Base-by-base conservation (phyloP, 495 filamentous ascomycete genomes). In the Lasiosphaeria ovina region DNA sequence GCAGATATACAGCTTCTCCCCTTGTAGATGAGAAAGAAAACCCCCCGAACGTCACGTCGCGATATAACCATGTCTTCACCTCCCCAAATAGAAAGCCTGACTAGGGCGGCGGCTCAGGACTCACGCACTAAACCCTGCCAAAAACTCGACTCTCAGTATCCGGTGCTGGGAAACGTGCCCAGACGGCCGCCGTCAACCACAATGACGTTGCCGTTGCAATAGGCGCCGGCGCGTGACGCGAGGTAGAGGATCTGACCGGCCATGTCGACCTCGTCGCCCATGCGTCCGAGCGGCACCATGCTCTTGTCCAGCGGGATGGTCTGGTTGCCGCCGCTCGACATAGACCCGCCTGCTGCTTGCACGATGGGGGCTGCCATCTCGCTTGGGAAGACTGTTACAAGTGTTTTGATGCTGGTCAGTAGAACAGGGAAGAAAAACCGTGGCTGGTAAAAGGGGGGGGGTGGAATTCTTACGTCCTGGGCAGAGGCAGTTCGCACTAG, bases 121-220 rank as follows among this genome's bases (percentile, higher is more conserved):
- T 24, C 24, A 2, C 24, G 24, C 1, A 24, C 24, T 24, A 24
- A 2, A 24, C 24, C 24, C 24, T 2, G n/a, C n/a, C n/a, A n/a
- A 24, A 24, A 24, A 24, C 24, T 24, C 24, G 24, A 24, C 49
- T 11, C 1, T 58, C 54, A 86, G 60, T 85, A 87, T 0, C 79
- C 77, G n/a, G 76, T 74, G 8, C 69, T 66, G 8, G 83, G 85
- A 45, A 83, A 74, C 5, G 74, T 77, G 16, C 74, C 74, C 48
- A 89, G 52, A 44, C 85, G 68, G 2, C 88, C 87, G 7, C 87
- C 87, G 66, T 89, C 87, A 0, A 79, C 73, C 4, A 87, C 55
- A 42, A 87, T 65, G 35, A 83, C 76, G 33, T 76, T 81, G 0
- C 87, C 87, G 64, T 86, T 88, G 44, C 74, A 77, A 69, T 87